Evolutionary conservation across 148 eudicot genomes (phyloP).

Genomic region (Cornus suecica): DNA sequence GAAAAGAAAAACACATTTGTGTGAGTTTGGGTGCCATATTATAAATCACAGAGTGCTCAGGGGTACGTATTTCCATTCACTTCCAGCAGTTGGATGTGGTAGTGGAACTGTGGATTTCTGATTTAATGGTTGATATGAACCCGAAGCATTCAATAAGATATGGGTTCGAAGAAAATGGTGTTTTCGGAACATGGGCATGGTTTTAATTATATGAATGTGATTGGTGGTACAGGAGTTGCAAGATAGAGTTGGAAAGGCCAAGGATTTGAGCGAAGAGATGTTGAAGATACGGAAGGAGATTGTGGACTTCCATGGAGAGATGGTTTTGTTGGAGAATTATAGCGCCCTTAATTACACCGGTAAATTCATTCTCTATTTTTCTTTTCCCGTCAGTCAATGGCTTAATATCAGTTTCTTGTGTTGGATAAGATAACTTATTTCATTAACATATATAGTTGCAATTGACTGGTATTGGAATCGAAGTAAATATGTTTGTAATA

Average conservation of each 20-base stretch:
- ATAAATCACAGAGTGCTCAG: too few species aligned
- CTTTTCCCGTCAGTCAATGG: not conserved
- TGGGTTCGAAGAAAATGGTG: not conserved
- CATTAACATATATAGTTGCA: not conserved
- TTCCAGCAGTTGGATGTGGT: too few species aligned
- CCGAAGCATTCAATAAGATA: too few species aligned
- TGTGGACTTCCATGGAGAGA: constrained; percentile 85
- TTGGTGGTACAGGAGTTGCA: constrained; percentile 50
- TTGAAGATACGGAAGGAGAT: constrained; percentile 58
- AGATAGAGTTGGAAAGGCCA: constrained; percentile 58
- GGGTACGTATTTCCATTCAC: too few species aligned
- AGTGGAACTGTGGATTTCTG: too few species aligned
- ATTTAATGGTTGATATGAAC: too few species aligned
- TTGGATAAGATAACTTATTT: too few species aligned
- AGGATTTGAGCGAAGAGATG: constrained; percentile 46
- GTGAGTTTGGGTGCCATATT: too few species aligned
- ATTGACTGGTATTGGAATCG: not conserved
- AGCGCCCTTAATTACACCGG: constrained; percentile 85
- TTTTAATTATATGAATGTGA: not conserved
- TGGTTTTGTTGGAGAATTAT: constrained; percentile 81
- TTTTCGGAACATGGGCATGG: not conserved
- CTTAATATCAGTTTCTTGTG: too few species aligned
- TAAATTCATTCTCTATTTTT: constrained; percentile 18
- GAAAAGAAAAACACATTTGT: too few species aligned
- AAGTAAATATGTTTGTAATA: too few species aligned